Conservation (phyloP, 2,329 filamentous ascomycete genomes). For the Xylaria sp. region DNA sequence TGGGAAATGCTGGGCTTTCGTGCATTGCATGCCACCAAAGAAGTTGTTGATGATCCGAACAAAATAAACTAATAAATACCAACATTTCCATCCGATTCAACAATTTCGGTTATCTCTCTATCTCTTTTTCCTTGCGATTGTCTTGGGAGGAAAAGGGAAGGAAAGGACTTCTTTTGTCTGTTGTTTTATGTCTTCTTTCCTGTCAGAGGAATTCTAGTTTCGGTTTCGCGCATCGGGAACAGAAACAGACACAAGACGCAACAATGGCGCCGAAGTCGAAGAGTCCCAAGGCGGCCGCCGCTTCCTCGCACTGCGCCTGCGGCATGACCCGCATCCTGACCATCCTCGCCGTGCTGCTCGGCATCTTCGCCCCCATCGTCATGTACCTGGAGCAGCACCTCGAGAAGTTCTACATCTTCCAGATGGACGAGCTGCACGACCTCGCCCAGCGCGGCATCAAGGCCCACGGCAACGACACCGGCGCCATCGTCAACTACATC, state of each 20-base stretch:
- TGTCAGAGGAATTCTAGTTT: background rate
- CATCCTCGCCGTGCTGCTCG: slow-evolving; percentile 49
- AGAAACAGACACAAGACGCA: background rate
- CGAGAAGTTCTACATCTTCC: slow-evolving; percentile 69
- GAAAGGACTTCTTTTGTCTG: background rate
- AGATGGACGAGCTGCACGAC: slow-evolving; percentile 61
- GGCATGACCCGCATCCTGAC: slow-evolving; percentile 38
- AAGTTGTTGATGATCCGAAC: background rate
- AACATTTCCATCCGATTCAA: background rate
- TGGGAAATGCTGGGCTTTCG: background rate
- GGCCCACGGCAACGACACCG: slow-evolving; percentile 70
- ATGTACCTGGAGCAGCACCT: slow-evolving; percentile 55
- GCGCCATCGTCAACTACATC: slow-evolving; percentile 63
- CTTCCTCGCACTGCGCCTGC: slow-evolving; percentile 1
- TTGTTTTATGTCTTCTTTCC: slow-evolving; percentile 4
- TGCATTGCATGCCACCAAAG: background rate
- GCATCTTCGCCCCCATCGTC: slow-evolving; percentile 48
- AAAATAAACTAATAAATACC: background rate
- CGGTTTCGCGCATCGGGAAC: background rate
- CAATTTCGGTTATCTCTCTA: background rate
- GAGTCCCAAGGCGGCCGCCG: background rate
- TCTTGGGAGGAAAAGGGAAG: no score
- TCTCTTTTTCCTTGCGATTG: no score
- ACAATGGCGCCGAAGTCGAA: slow-evolving; percentile 6
- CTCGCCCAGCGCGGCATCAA: slow-evolving; percentile 61